Evolutionary conservation across 2,329 filamentous ascomycete genomes (phyloP).

Genomic region (Taxawa tesnikishii): DNA sequence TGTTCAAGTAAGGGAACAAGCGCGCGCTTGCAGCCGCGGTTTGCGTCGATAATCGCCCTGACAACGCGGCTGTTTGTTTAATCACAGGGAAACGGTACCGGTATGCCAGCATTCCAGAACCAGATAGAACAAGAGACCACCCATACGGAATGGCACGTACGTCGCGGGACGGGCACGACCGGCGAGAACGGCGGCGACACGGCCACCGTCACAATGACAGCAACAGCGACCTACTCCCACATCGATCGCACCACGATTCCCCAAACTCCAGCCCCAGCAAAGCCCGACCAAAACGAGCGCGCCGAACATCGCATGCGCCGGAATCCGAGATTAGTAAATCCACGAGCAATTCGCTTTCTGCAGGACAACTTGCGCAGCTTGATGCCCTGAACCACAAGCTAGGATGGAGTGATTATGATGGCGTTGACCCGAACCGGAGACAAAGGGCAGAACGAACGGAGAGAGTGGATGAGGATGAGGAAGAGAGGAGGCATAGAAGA

Average conservation of each 20-base stretch:
- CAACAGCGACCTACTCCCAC: constrained; percentile 15
- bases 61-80: too few relatives aligned
- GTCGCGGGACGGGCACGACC: constrained; percentile 16
- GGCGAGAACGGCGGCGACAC: constrained; percentile 16
- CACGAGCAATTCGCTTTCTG: constrained; percentile 29
- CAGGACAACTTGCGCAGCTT: constrained; percentile 52
- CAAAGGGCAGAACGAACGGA: too few relatives aligned
- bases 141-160: constrained; percentile 6
- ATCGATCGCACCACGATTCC: not conserved
- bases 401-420: constrained; percentile 5
- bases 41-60: too few relatives aligned
- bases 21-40: too few relatives aligned
- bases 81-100: not conserved
- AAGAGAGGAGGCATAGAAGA: constrained; percentile 4
- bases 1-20: too few relatives aligned
- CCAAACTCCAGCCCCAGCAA: constrained; percentile 1
- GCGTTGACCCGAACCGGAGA: not conserved
- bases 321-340: constrained; percentile 1
- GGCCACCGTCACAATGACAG: constrained; percentile 22
- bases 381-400: constrained; percentile 29
- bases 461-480: constrained; percentile 4
- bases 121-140: too few relatives aligned
- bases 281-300: not conserved
- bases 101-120: not conserved
- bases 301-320: not conserved